Base-by-base conservation (phyloP, 352 stramenopile genomes). In the Phytopythium kandeliae region DNA sequence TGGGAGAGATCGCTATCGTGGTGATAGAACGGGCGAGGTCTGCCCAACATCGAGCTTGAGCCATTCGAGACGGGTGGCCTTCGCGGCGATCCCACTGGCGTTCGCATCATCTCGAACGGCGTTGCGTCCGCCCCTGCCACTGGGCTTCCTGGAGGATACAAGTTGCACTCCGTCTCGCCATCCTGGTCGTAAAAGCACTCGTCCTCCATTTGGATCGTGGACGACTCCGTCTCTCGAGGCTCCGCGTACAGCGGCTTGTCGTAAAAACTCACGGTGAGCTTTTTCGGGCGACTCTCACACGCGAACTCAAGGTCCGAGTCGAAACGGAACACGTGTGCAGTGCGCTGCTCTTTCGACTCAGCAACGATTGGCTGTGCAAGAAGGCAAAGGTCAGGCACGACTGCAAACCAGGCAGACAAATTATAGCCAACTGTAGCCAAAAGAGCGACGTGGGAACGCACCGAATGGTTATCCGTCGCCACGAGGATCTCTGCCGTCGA, bases 321-420 rank as follows among this genome's bases (percentile, higher is more conserved):
- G 31, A 93, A 93, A 6, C 83, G 80, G 61, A 91, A 93, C 19
- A 93, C 78, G 43, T 91, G 78, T 5, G 79, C 71, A 25, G 74
- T 93, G 36, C 84, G 85, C 11, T 86, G 53, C 37, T 89, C 76
- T 54, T 90, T 89, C 0, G 78, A 90, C 51, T 84, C 71, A 17
- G 81, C 66, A 9, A 28, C 28, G 15, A 53, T 53, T 1, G 33
- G 47, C 31, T 53, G 22, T 34, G 10, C 33, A 54, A 10, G 28
- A 9, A 31, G 6, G n/a, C n/a, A n/a, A n/a, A n/a, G n/a, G n/a
- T n/a, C n/a, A n/a, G n/a, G n/a, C n/a, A n/a, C n/a, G n/a, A n/a
- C 5, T 44, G 36, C 26, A 26, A 31, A 19, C 51, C 8, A 22
- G 48, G 1, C 22, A 37, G 25, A 19, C 8, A 8, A 34, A 7